Percentiles rank a stretch among this genome's conserved stretches.
Conservation (phyloP, 108 stramenopile genomes). For the Epithemia pelagica region DNA sequence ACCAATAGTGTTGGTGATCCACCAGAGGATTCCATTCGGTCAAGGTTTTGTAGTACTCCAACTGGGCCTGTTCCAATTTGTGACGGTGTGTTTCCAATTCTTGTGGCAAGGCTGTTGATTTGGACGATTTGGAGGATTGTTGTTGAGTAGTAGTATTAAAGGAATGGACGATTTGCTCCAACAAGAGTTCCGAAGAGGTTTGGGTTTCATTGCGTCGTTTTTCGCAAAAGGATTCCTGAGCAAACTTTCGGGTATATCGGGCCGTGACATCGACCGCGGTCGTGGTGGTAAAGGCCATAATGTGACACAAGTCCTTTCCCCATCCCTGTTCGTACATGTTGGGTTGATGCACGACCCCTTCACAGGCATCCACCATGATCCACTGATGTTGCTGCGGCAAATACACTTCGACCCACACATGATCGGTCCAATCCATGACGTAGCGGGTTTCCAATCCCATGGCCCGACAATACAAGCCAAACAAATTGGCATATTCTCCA, state of each 20-base stretch:
- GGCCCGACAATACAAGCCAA: constrained; percentile 80
- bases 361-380: constrained; percentile 93
- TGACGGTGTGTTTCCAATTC: constrained; percentile 12
- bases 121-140: neutral
- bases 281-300: constrained; percentile 61
- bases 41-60: constrained; percentile 20
- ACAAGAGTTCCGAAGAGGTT: neutral
- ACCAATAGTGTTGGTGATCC: constrained; percentile 28
- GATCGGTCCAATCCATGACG: constrained; percentile 94
- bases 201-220: constrained; percentile 39
- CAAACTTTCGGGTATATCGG: constrained; percentile 77
- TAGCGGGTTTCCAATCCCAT: constrained; percentile 90
- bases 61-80: constrained; percentile 23
- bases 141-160: neutral
- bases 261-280: constrained; percentile 87
- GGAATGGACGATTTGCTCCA: neutral
- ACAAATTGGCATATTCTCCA: constrained; percentile 97
- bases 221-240: constrained; percentile 47
- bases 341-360: constrained; percentile 86
- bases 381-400: constrained; percentile 38
- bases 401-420: constrained; percentile 96
- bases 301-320: constrained; percentile 84
- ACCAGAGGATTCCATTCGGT: constrained; percentile 42
- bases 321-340: constrained; percentile 97
- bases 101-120: no score